These are phyloP conservation scores for Aspergillus saccharolyticus DNA, from an alignment of 495 filamentous ascomycete genomes.

Conservation along the genomic window DNA sequence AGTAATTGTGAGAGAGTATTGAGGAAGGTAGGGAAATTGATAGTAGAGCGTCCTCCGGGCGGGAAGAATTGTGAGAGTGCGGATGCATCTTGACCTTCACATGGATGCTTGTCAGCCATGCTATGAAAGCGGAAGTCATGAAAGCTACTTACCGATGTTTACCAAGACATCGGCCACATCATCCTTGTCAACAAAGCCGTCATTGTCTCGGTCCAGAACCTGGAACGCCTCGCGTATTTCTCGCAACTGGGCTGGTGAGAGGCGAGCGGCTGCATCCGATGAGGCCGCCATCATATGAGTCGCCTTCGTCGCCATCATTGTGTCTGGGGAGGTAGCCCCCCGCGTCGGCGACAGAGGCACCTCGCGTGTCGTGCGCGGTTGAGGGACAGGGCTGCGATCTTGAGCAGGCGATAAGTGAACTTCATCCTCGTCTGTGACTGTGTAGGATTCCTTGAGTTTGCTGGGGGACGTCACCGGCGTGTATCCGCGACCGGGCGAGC, in stretches of 20 bases:
- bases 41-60: slow-evolving; percentile 54
- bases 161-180: slow-evolving; percentile 77
- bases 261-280: slow-evolving; percentile 53
- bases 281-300: slow-evolving; percentile 22
- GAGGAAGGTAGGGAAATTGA: slow-evolving; percentile 80
- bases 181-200: slow-evolving; percentile 66
- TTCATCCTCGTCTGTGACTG: slow-evolving; percentile 35
- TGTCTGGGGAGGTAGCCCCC: slow-evolving; percentile 27
- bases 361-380: slow-evolving; percentile 39
- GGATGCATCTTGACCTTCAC: slow-evolving; percentile 49
- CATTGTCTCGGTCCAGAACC: slow-evolving; percentile 77
- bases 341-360: slow-evolving; percentile 42
- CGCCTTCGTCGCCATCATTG: slow-evolving; percentile 24
- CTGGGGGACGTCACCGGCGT: slow-evolving; percentile 43
- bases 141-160: slow-evolving; percentile 55
- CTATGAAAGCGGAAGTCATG: not conserved
- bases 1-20: slow-evolving; percentile 68
- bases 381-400: slow-evolving; percentile 30
- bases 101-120: slow-evolving; percentile 5
- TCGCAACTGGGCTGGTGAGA: slow-evolving; percentile 63
- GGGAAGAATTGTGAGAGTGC: slow-evolving; percentile 75
- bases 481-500: slow-evolving; percentile 40
- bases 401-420: slow-evolving; percentile 11
- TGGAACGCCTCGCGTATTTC: slow-evolving; percentile 82
- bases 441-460: slow-evolving; percentile 47